Evolutionary conservation across 495 filamentous ascomycete species (phyloP).

Genomic region (Annulohypoxylon moriforme): DNA sequence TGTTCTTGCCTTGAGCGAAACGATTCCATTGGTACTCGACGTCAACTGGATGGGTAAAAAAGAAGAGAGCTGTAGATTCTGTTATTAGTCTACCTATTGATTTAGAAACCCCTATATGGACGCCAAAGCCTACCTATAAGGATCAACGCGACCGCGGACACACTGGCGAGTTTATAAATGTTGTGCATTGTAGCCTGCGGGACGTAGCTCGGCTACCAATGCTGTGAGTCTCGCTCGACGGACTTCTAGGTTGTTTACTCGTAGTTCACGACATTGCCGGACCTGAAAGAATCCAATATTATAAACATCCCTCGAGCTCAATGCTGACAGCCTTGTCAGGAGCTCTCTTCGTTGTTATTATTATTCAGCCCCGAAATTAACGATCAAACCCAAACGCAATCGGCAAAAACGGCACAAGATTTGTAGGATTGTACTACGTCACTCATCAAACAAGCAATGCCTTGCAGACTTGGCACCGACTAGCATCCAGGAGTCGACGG

Average conservation of each 20-base stretch:
- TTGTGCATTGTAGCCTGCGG: constrained; percentile 18
- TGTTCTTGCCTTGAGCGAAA: constrained; percentile 8
- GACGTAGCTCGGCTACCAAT: neutral
- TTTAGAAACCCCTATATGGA: neutral
- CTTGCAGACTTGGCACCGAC: constrained; percentile 29
- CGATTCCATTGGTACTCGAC: constrained; percentile 36
- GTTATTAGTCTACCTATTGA: constrained; percentile 12
- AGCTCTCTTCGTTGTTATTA: neutral
- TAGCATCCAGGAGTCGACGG: constrained; percentile 5
- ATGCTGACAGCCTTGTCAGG: neutral
- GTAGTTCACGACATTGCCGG: constrained; percentile 19
- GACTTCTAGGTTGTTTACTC: constrained; percentile 6
- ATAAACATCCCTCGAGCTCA: neutral
- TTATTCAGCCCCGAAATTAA: neutral
- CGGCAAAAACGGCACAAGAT: constrained; percentile 38
- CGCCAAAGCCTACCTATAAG: constrained; percentile 27
- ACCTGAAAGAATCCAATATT: neutral
- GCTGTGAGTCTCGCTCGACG: neutral
- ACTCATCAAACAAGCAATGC: constrained; percentile 17
- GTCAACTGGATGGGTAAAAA: constrained; percentile 36
- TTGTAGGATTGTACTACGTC: constrained; percentile 32
- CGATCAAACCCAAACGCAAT: neutral
- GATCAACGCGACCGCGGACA: constrained; percentile 9
- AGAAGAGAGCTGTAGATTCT: constrained; percentile 18
- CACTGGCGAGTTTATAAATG: constrained; percentile 25